Evolutionary conservation across 495 filamentous ascomycete species (phyloP).

Genomic region (Aspergillus affinis): DNA sequence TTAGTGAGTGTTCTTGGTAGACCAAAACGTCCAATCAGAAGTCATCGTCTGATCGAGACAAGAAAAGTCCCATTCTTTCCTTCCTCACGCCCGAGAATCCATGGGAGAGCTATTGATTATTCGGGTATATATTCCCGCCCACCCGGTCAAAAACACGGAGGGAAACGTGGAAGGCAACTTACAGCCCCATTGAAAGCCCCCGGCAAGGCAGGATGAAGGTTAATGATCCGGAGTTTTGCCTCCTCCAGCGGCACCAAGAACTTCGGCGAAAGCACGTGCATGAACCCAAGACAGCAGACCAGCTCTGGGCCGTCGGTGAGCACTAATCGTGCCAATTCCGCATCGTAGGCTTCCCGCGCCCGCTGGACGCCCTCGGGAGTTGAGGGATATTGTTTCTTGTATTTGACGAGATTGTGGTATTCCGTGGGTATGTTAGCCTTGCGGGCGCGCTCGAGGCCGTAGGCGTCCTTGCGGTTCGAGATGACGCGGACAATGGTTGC

Average conservation of each 20-base stretch:
- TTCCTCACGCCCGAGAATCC: not conserved
- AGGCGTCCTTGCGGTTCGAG: constrained; percentile 79
- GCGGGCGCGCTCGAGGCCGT: constrained; percentile 71
- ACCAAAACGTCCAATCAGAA: not conserved
- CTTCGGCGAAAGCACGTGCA: constrained; percentile 58
- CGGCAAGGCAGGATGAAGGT: constrained; percentile 80
- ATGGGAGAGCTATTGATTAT: not conserved
- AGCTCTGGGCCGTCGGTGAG: constrained; percentile 67
- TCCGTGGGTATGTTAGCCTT: constrained; percentile 70
- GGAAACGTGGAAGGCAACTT: constrained; percentile 22
- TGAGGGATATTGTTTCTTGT: constrained; percentile 52
- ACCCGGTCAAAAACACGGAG: too few species aligned
- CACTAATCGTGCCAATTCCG: constrained; percentile 71
- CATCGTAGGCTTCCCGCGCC: constrained; percentile 72
- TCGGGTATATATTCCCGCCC: not conserved
- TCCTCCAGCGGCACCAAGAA: constrained; percentile 67
- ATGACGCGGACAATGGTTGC: constrained; percentile 73
- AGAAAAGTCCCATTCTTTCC: constrained; percentile 7
- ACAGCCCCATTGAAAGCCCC: constrained; percentile 74
- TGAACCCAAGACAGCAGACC: constrained; percentile 58
- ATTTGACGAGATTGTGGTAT: constrained; percentile 83
- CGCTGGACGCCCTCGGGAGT: constrained; percentile 45
- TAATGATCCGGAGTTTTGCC: constrained; percentile 69
- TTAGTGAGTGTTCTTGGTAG: not conserved
- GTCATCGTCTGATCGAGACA: not conserved